Conservation (phyloP, 164 flowering plant species). For the Sextonia rubra region DNA sequence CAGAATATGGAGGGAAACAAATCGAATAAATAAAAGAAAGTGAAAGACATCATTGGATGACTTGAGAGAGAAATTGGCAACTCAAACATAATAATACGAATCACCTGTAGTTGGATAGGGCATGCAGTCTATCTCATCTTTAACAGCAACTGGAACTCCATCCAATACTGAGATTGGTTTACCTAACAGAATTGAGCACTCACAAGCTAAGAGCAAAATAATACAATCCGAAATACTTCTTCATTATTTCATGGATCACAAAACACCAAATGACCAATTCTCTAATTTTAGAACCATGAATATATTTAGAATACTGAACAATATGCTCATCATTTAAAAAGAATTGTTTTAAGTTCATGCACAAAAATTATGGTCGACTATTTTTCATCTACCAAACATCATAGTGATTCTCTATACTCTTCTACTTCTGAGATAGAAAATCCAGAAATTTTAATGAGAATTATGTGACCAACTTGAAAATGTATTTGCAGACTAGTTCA, state of each 20-base stretch:
- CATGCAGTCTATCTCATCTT: constrained; percentile 90
- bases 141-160: constrained; percentile 81
- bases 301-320: too few relatives aligned
- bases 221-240: neutral
- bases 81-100: neutral
- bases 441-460: too few relatives aligned
- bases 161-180: constrained; percentile 74
- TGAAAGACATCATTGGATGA: neutral
- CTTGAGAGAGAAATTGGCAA: neutral
- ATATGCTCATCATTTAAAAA: too few relatives aligned
- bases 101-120: constrained; percentile 97
- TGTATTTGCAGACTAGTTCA: too few relatives aligned
- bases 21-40: neutral
- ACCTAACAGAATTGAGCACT: constrained; percentile 37
- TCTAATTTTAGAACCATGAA: too few relatives aligned
- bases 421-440: too few relatives aligned
- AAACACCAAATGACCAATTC: neutral
- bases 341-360: too few relatives aligned
- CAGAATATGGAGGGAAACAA: neutral
- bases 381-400: too few relatives aligned
- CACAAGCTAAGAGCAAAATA: neutral
- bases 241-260: neutral
- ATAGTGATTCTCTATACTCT: too few relatives aligned
- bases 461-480: too few relatives aligned
- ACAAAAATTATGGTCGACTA: too few relatives aligned